Percentiles rank a stretch among this genome's conserved stretches.
phyloP scores from a whole-genome alignment of 768 basidiomycete genomes.

The Tylopilus plumbeoviolaceoides region DNA sequence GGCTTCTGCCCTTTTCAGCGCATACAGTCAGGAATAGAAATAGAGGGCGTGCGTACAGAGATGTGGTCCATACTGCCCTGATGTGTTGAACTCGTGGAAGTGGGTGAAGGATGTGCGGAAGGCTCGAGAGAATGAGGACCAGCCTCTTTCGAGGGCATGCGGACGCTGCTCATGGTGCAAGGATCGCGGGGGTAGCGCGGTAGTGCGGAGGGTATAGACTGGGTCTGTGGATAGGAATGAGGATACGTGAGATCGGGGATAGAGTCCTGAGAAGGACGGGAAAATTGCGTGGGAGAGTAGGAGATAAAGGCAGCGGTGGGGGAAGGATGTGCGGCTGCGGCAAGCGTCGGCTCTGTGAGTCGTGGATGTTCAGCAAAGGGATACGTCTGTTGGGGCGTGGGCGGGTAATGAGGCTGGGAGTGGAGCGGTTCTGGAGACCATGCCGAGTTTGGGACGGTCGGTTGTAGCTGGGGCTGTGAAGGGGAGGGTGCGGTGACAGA shows the following conservation, averaged over 20 bases:
- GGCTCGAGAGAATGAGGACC: slow-evolving; percentile 25
- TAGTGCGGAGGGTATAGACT: slow-evolving; percentile 16
- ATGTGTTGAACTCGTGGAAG: slow-evolving; percentile 40
- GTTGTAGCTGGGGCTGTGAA: slow-evolving; percentile 22
- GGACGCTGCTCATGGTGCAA: slow-evolving; percentile 35
- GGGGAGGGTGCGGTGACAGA: slow-evolving; percentile 26
- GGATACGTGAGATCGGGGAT: slow-evolving; percentile 40
- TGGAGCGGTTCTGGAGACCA: slow-evolving; percentile 37
- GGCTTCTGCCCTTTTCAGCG: slow-evolving; percentile 58
- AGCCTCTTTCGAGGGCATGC: slow-evolving; percentile 24
- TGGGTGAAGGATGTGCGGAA: slow-evolving; percentile 37
- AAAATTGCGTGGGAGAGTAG: slow-evolving; percentile 32
- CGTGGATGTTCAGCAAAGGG: slow-evolving; percentile 28
- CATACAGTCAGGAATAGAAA: slow-evolving; percentile 26
- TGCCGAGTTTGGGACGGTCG: slow-evolving; percentile 28
- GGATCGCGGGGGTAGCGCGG: slow-evolving; percentile 51
- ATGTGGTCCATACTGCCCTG: slow-evolving; percentile 33
- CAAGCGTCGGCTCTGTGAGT: slow-evolving; percentile 30
- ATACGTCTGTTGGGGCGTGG: slow-evolving; percentile 14
- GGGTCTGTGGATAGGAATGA: slow-evolving; percentile 21
- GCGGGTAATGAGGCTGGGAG: slow-evolving; percentile 30
- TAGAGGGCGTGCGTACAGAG: slow-evolving; percentile 26
- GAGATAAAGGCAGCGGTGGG: slow-evolving; percentile 29
- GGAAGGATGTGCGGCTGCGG: slow-evolving; percentile 24
- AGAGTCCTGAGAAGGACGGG: slow-evolving; percentile 28